Percentiles rank a stretch among this genome's conserved stretches.
Conservation (phyloP, 169 alveolate species). For the Plasmodium cynomolgi region DNA sequence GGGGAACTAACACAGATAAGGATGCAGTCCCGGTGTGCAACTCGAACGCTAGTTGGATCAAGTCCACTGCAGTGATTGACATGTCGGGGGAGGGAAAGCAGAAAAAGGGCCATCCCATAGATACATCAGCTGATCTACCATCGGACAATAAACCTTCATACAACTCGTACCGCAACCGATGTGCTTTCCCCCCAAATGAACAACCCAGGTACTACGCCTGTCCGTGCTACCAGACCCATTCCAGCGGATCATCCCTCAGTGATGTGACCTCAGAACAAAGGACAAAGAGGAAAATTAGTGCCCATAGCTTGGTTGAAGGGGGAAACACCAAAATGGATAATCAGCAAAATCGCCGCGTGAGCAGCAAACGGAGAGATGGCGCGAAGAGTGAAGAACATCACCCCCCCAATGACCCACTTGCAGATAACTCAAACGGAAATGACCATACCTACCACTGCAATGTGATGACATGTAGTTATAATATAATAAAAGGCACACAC, state of each 20-base stretch:
- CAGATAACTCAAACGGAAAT: neutral
- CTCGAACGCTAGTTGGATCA: neutral
- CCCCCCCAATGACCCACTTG: neutral
- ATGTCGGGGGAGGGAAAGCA: neutral
- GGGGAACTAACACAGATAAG: neutral
- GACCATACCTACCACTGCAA: neutral
- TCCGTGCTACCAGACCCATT: neutral
- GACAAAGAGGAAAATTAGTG: neutral
- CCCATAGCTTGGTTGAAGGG: neutral
- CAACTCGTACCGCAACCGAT: neutral
- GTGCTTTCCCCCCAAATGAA: neutral
- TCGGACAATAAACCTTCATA: neutral
- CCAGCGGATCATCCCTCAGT: neutral
- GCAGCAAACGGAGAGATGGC: neutral
- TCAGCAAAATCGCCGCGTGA: neutral
- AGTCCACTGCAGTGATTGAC: conserved; percentile 2
- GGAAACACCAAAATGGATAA: neutral
- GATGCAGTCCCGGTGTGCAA: neutral
- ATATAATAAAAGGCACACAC: conserved; percentile 6
- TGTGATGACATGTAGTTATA: conserved; percentile 2
- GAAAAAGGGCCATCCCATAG: neutral
- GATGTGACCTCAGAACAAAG: neutral
- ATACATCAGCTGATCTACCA: neutral
- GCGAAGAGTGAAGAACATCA: neutral
- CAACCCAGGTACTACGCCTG: neutral